These are phyloP conservation scores for Yarrowia alimentaria DNA, from an alignment of 805 yeast genomes.

Conservation along the genomic window DNA sequence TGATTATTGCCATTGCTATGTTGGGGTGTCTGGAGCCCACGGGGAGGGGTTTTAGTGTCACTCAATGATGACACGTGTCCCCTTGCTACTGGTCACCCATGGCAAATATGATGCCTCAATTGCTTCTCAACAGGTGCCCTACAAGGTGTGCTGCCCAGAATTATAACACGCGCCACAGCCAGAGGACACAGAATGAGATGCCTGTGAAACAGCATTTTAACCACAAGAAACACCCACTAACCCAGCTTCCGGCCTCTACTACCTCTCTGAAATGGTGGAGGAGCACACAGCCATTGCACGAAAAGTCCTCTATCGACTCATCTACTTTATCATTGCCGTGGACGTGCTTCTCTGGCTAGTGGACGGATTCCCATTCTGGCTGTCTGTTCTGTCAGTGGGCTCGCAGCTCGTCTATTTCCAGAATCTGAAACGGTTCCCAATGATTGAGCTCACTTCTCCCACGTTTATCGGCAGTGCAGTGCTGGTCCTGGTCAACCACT, in stretches of 20 bases:
- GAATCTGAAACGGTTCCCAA: conserved; percentile 80
- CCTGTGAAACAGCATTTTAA: too few relatives aligned
- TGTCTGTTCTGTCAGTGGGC: conserved; percentile 63
- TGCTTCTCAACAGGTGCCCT: too few relatives aligned
- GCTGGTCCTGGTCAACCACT: conserved; percentile 76
- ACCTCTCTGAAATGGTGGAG: conserved; percentile 87
- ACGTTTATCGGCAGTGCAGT: conserved; percentile 67
- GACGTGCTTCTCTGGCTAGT: conserved; percentile 60
- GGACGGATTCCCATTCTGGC: conserved; percentile 75
- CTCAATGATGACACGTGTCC: too few relatives aligned
- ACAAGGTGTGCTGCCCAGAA: too few relatives aligned
- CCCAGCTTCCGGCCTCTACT: conserved; percentile 82
- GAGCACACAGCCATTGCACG: conserved; percentile 87
- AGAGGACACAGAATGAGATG: too few relatives aligned
- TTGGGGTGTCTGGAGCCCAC: too few relatives aligned
- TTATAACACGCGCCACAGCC: too few relatives aligned
- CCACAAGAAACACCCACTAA: not conserved
- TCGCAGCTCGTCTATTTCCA: conserved; percentile 73
- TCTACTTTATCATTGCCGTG: conserved; percentile 56
- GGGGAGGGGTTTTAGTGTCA: too few relatives aligned
- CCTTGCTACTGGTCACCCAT: too few relatives aligned
- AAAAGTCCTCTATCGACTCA: conserved; percentile 60
- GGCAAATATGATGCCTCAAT: too few relatives aligned
- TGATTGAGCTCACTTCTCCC: conserved; percentile 70
- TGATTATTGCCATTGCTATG: too few relatives aligned